These are phyloP conservation scores for Bremia lactucae DNA, from an alignment of 352 stramenopile genomes.

Conservation along the genomic window DNA sequence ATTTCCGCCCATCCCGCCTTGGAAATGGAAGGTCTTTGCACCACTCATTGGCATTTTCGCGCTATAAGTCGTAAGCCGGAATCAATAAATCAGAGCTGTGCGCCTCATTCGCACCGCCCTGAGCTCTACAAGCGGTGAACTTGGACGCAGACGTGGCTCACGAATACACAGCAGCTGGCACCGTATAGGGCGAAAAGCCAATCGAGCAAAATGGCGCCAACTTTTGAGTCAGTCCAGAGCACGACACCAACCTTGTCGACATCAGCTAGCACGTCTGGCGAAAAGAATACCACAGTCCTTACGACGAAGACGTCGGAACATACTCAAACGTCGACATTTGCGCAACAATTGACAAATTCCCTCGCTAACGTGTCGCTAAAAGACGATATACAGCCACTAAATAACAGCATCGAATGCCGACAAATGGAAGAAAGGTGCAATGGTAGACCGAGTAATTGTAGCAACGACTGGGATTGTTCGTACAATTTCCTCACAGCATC, in stretches of 20 bases:
- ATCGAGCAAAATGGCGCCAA: slow-evolving; percentile 12
- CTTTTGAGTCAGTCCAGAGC: slow-evolving; percentile 4
- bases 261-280: neutral
- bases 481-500: too few species aligned
- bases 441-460: too few species aligned
- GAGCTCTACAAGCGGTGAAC: slow-evolving; percentile 19
- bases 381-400: slow-evolving; percentile 7
- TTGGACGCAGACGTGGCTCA: slow-evolving; percentile 15
- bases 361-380: slow-evolving; percentile 54
- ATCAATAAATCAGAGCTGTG: slow-evolving; percentile 5
- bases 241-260: slow-evolving; percentile 3
- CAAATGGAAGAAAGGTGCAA: too few species aligned
- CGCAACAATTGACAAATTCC: slow-evolving; percentile 46
- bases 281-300: too few species aligned
- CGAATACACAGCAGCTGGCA: slow-evolving; percentile 4
- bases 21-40: too few species aligned
- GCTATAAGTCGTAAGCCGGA: too few species aligned
- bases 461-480: too few species aligned
- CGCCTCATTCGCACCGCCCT: slow-evolving; percentile 17
- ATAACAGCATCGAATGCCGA: too few species aligned
- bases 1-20: too few species aligned
- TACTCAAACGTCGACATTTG: slow-evolving; percentile 73
- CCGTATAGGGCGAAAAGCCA: slow-evolving; percentile 5
- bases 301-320: slow-evolving; percentile 51
- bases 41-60: too few species aligned